Base-by-base conservation (phyloP, 2,329 filamentous ascomycete species). In the Colletotrichum endophyticum region DNA sequence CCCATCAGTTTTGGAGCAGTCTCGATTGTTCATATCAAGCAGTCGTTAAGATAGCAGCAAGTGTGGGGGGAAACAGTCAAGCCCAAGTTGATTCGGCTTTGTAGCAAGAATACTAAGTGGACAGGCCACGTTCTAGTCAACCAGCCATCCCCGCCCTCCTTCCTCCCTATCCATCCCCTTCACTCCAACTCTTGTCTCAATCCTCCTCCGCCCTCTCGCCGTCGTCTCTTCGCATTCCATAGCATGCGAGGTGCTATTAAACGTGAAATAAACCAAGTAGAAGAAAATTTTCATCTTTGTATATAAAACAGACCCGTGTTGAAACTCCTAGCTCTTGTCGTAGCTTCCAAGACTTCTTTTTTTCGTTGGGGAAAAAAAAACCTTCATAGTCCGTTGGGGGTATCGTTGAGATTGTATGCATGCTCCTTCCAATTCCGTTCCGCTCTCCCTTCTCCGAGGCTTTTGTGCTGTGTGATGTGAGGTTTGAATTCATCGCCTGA, bases 401-500 rank as follows among this genome's bases (percentile, higher is more conserved):
- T 86, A 86, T 86, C 84, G 84, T 85, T 86, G 84, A 86, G 84
- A 85, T 86, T 53, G 81, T 84, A 79, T 80, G 80, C 80, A 81
- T 77, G 78, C 76, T 78, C 79, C 66, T 66, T 71, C 72, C 66
- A 62, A 61, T 67, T 71, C 67, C 70, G 6, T 49, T 73, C 73
- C 69, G 36, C 61, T 77, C 78, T 75, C 75, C 77, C 57, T 71
- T 77, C 77, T 77, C 77, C 77, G 72, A 75, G 76, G 75, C 75
- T 77, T 77, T 79, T 78, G 76, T 78, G 79, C 63, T 80, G 75
- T 80, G 75, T 79, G 22, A 12, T 22, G 30, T 11, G 27, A 22
- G 56, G 39, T 61, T 28, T 39, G 27, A 22, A 22, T 66, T 44
- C 59, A 66, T 36, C 66, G 28, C 44, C 56, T 15, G 34, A 32